Evolutionary conservation across 176 grass and related monocot genomes (phyloP).

Genomic region (Oryza australiensis): DNA sequence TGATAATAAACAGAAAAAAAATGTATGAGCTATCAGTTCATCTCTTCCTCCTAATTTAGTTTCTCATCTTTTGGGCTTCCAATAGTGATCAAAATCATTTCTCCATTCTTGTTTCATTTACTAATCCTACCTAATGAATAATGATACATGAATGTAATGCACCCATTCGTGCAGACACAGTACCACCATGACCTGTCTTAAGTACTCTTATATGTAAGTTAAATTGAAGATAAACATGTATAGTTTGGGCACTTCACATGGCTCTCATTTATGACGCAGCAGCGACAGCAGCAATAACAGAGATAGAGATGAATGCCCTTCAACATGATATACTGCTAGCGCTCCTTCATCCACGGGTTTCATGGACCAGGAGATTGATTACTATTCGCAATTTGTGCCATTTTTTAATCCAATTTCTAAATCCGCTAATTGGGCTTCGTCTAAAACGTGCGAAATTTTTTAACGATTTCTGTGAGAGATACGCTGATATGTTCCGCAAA

Average conservation of each 20-base stretch:
- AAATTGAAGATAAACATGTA: neutral
- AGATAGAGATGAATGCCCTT: neutral
- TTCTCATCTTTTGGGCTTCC: neutral
- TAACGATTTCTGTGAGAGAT: neutral
- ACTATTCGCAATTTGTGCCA: neutral
- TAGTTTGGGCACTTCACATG: neutral
- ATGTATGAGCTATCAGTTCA: neutral
- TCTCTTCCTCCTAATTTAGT: neutral
- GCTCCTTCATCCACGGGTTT: neutral
- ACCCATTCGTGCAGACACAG: neutral
- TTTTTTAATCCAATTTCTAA: neutral
- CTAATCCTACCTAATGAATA: neutral
- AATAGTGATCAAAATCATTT: neutral
- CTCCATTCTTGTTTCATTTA: neutral
- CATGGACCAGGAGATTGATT: neutral
- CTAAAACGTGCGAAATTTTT: neutral
- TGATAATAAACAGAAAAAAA: neutral
- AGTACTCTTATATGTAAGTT: neutral
- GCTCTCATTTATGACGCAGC: conserved; percentile 1
- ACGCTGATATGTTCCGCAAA: too few species aligned
- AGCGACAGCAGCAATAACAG: neutral
- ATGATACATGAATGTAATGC: neutral
- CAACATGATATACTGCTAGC: neutral
- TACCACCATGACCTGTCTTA: neutral
- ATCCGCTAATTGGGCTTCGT: neutral